phyloP scores from a whole-genome alignment of 225 moss, liverwort and hornwort species.

The Anthoceros angustus region DNA sequence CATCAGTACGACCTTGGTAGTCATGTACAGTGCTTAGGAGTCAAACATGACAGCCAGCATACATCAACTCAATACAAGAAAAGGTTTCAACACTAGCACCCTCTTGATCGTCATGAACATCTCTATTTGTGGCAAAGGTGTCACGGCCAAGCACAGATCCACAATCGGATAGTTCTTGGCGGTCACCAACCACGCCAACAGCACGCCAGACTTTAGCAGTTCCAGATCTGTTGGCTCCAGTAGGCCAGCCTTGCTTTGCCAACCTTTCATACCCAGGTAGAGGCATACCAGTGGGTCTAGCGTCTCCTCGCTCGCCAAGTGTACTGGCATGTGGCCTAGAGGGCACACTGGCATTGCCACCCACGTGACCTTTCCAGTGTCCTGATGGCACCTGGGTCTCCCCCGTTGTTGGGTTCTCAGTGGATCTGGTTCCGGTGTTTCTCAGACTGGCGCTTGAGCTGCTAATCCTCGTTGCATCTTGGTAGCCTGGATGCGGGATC shows the following conservation, averaged over 20 bases:
- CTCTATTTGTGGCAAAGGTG: slow-evolving; percentile 12
- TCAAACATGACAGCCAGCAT: not conserved
- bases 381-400: not conserved
- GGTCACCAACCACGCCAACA: slow-evolving; percentile 22
- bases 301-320: slow-evolving; percentile 14
- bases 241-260: slow-evolving; percentile 35
- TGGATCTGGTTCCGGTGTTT: too few species aligned
- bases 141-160: slow-evolving; percentile 5
- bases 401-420: too few species aligned
- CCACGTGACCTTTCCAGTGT: not conserved
- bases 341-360: slow-evolving; percentile 2
- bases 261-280: slow-evolving; percentile 24
- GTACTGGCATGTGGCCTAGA: slow-evolving; percentile 10
- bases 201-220: slow-evolving; percentile 71
- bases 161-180: slow-evolving; percentile 11
- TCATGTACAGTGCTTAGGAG: too few species aligned
- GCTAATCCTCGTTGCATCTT: too few species aligned
- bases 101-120: slow-evolving; percentile 7
- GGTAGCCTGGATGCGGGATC: too few species aligned
- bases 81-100: slow-evolving; percentile 11
- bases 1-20: not conserved
- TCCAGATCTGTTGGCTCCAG: slow-evolving; percentile 19
- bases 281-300: slow-evolving; percentile 9
- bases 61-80: slow-evolving; percentile 2
- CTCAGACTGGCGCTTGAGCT: too few species aligned